Conservation (phyloP, 345 rosid species). For the Erysimum cheiranthoides region DNA sequence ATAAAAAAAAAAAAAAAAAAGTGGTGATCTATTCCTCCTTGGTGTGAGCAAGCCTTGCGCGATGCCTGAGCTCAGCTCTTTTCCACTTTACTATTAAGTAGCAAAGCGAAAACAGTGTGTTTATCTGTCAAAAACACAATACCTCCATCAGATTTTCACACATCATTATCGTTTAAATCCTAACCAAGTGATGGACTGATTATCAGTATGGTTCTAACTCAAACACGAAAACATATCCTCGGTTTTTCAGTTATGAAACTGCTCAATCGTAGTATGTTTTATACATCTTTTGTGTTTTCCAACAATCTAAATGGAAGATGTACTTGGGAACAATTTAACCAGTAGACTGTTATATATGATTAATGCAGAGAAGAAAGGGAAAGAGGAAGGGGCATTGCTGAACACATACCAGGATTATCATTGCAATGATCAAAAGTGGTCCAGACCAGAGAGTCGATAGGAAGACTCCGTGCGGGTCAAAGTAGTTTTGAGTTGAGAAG, state of each 20-base stretch:
- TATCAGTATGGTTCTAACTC: neutral
- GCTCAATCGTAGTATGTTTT: neutral
- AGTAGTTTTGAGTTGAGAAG: conserved; percentile 91
- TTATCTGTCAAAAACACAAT: conserved; percentile 60
- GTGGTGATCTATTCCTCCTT: conserved; percentile 71
- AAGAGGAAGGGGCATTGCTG: conserved; percentile 2
- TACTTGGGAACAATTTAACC: neutral
- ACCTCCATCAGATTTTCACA: conserved; percentile 8
- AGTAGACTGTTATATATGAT: neutral
- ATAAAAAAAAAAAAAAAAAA: neutral
- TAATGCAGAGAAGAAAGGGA: neutral
- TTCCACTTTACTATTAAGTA: conserved; percentile 88
- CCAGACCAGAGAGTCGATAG: conserved; percentile 93
- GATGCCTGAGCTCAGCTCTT: conserved; percentile 93
- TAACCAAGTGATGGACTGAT: neutral
- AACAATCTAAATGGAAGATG: neutral
- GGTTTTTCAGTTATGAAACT: neutral
- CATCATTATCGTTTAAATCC: neutral
- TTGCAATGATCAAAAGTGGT: conserved; percentile 83
- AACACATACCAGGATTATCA: conserved; percentile 74
- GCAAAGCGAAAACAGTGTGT: conserved; percentile 82
- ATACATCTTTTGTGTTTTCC: neutral
- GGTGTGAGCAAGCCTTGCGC: conserved; percentile 69
- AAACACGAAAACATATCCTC: neutral
- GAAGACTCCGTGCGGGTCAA: conserved; percentile 84